Conservation (phyloP, 805 yeast species). For the Kluyveromyces dobzhanskii region DNA sequence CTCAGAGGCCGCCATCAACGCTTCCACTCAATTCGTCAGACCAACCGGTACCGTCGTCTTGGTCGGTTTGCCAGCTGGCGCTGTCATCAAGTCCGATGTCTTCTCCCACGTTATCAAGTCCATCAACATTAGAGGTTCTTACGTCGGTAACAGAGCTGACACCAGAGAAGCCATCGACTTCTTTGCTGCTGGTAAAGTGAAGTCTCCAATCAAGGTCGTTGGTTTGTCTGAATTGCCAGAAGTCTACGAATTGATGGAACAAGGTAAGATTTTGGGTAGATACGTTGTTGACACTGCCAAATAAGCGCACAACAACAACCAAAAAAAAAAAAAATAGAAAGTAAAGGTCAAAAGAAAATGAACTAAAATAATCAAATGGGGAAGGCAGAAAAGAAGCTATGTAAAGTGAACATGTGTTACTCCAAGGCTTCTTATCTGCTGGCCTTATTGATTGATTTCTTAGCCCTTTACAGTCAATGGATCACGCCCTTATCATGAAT, state of each 20-base stretch:
- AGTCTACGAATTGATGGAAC: slow-evolving; percentile 48
- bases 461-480: too few species aligned
- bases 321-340: too few species aligned
- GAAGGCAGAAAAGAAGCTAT: too few species aligned
- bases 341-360: too few species aligned
- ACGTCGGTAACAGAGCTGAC: slow-evolving; percentile 84
- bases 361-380: too few species aligned
- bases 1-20: slow-evolving; percentile 43
- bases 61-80: slow-evolving; percentile 74
- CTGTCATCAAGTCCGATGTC: slow-evolving; percentile 56
- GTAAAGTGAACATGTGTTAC: too few species aligned
- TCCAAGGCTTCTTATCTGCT: too few species aligned
- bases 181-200: slow-evolving; percentile 57
- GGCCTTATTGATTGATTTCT: too few species aligned
- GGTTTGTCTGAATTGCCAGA: slow-evolving; percentile 46
- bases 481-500: too few species aligned
- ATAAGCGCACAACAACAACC: too few species aligned
- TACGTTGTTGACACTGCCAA: slow-evolving; percentile 74
- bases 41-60: slow-evolving; percentile 60
- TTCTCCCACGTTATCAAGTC: slow-evolving; percentile 66
- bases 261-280: slow-evolving; percentile 61
- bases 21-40: slow-evolving; percentile 46
- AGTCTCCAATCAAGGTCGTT: slow-evolving; percentile 52
- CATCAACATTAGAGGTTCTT: slow-evolving; percentile 65
- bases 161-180: slow-evolving; percentile 67